Evolutionary conservation across 345 rosid species (phyloP), one percentile per base, ranked within the genome.

Genomic region (Erysimum cheiranthoides): DNA sequence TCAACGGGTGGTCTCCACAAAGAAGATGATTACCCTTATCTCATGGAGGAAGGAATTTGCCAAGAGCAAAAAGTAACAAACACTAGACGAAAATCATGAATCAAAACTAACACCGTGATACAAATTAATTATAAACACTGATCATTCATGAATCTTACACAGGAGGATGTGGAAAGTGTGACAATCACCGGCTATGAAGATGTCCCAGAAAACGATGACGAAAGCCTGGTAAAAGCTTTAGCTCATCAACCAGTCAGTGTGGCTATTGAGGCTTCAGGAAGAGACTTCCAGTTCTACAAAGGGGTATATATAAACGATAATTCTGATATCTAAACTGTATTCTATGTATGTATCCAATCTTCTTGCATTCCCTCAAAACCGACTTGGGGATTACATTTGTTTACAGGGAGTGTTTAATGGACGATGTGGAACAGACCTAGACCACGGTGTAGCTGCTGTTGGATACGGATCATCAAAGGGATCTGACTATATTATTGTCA

Each of bases 391-490:
- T 56, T 46, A 6, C 13, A 10, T 32, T 38, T 73, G 68, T 10
- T 62, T 76, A 69, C 81, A 93, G 96, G 97, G 98, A 27, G 89
- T 93, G 42, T 89, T 87, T 36, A 77, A 81, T 36, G 93, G 98
- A 36, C 62, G 53, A 18, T 93, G 97, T 76, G 90, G 96, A 61
- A 85, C 88, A 5, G 84, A 81, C 4, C 79, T 91, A 7, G 90
- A 91, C 70, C 97, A 87, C 3, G 96, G 94, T 14, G 98, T 91
- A 16, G 80, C 96, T 39, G 93, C 93, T 0, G 93, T 89, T 27
- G 97, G 97, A 25, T 93, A 91, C 5, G 97, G 96, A 52, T 82
- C 98, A 68, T 68, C 80, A 5, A 89, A 80, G 61, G 91, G 86
- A 28, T 45, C 68, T 4, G 93, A 91, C 70, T 88, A 89, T 70